A percentile compares a stretch with the other conserved stretches of the same genome.
phyloP scores from a whole-genome alignment of 139 green algal genomes.

The Dunaliella sp. region DNA sequence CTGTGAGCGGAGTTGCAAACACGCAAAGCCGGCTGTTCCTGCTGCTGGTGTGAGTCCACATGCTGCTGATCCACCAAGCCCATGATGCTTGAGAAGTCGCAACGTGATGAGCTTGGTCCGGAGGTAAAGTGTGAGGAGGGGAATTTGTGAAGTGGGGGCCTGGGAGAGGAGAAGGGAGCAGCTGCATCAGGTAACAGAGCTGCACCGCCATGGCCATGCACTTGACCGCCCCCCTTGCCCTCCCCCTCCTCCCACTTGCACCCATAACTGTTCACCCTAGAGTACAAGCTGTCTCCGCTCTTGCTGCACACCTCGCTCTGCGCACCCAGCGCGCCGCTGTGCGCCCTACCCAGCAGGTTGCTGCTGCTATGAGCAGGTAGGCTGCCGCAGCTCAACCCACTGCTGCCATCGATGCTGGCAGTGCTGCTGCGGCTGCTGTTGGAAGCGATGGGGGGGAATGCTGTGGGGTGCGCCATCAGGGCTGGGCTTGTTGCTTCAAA shows the following conservation, averaged over 20 bases:
- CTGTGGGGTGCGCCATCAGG: not conserved
- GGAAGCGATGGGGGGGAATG: not conserved
- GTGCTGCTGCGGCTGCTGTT: conserved; percentile 9
- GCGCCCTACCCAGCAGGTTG: not conserved
- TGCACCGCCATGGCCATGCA: conserved; percentile 35
- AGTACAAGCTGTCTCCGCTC: not conserved
- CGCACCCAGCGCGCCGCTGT: not conserved
- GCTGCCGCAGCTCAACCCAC: conserved; percentile 11
- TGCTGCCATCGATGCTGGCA: not conserved
- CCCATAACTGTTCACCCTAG: conserved; percentile 41
- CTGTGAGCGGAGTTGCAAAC: not conserved
- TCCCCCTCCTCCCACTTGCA: conserved; percentile 62
- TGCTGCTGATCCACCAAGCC: not conserved
- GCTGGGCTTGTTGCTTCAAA: not conserved
- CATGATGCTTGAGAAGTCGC: not conserved
- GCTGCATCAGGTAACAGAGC: not conserved
- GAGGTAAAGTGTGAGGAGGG: not conserved
- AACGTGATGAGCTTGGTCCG: too few species aligned
- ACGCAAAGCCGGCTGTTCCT: not conserved
- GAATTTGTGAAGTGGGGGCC: not conserved
- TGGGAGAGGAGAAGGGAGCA: not conserved
- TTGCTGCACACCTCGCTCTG: not conserved
- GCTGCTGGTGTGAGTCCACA: conserved; percentile 23
- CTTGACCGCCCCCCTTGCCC: conserved; percentile 41
- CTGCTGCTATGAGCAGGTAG: not conserved